Evolutionary conservation across 2,329 filamentous ascomycete species (phyloP).

Genomic region (Fusarium sp.): DNA sequence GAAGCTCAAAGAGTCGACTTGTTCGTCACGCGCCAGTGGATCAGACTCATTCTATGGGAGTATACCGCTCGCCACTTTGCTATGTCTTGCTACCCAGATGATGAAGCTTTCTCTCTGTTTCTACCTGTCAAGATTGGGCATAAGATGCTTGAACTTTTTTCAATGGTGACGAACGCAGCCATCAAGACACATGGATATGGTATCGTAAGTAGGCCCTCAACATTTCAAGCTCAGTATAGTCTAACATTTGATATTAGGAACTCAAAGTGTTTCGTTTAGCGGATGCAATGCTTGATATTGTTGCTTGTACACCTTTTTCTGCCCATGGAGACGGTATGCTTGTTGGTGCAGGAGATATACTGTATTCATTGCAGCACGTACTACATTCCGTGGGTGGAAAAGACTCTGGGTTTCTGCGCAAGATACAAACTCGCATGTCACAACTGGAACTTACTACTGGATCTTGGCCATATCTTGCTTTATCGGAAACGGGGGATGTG

Average conservation of each 20-base stretch:
- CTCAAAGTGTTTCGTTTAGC: conserved; percentile 44
- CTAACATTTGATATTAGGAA: conserved; percentile 32
- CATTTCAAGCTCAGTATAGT: fast-evolving
- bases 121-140: conserved; percentile 43
- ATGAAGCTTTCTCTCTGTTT: conserved; percentile 43
- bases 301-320: conserved; percentile 33
- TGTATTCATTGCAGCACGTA: conserved; percentile 37
- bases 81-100: conserved; percentile 42
- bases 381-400: conserved; percentile 40
- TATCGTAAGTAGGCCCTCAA: conserved; percentile 30
- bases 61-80: conserved; percentile 44
- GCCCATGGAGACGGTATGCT: conserved; percentile 38
- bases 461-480: conserved; percentile 26
- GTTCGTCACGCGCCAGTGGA: conserved; percentile 46
- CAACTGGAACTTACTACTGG: conserved; percentile 26
- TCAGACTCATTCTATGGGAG: conserved; percentile 45
- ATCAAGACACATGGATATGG: conserved; percentile 44
- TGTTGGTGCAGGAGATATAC: conserved; percentile 39
- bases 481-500: neutral
- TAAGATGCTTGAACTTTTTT: conserved; percentile 42
- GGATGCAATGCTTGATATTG: conserved; percentile 41
- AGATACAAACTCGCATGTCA: conserved; percentile 35
- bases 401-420: conserved; percentile 33
- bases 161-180: conserved; percentile 36
- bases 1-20: conserved; percentile 44